A percentile compares a stretch with the other conserved stretches of the same genome.
These are phyloP conservation scores for Astraeus odoratus DNA, from an alignment of 768 basidiomycete species.

Conservation along the genomic window DNA sequence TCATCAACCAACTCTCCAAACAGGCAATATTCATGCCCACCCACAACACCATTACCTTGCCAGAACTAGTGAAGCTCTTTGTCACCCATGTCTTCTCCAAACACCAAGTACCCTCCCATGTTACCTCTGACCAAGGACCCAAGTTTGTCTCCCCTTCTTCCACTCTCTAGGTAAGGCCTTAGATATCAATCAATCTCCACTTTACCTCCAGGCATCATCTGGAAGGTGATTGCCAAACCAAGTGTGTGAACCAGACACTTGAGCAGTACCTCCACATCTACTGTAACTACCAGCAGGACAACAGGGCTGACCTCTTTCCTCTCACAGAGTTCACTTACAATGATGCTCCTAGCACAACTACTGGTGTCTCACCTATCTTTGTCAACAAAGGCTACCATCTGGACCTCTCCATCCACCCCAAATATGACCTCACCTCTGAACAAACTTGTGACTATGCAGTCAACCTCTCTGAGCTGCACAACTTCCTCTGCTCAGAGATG, in stretches of 20 bases:
- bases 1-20: neutral
- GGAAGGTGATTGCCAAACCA: slow-evolving; percentile 13
- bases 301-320: slow-evolving; percentile 27
- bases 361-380: slow-evolving; percentile 27
- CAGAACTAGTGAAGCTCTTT: slow-evolving; percentile 4
- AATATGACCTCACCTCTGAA: slow-evolving; percentile 8
- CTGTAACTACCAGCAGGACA: slow-evolving; percentile 26
- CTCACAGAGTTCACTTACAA: slow-evolving; percentile 30
- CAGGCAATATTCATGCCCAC: neutral
- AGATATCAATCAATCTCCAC: slow-evolving; percentile 17
- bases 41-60: neutral
- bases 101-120: slow-evolving; percentile 13
- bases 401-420: too few species aligned
- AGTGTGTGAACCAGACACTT: slow-evolving; percentile 9
- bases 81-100: slow-evolving; percentile 16
- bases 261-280: slow-evolving; percentile 33
- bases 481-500: slow-evolving; percentile 11
- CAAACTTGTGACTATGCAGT: slow-evolving; percentile 14
- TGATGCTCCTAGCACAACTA: slow-evolving; percentile 19
- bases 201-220: slow-evolving; percentile 15
- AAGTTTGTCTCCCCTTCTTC: slow-evolving; percentile 30
- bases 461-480: slow-evolving; percentile 15
- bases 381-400: slow-evolving; percentile 25
- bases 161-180: slow-evolving; percentile 19
- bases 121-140: slow-evolving; percentile 23